These are phyloP conservation scores for Tranzscheliella williamsii DNA, from an alignment of 1,284 basidiomycete species.

Conservation along the genomic window DNA sequence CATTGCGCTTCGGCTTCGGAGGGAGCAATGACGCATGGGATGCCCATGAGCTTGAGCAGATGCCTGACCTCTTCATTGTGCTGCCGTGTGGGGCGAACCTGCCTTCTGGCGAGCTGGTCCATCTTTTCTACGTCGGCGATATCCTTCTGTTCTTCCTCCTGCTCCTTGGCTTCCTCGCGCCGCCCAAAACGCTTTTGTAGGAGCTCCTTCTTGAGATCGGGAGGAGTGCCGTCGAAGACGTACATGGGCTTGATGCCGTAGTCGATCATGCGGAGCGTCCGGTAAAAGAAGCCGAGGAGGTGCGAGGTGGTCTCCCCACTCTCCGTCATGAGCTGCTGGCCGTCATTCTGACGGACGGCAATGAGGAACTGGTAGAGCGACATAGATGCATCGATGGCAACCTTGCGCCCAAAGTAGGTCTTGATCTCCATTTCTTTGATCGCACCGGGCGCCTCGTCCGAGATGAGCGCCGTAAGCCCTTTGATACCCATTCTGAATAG, in stretches of 20 bases:
- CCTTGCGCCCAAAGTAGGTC: slow-evolving; percentile 81
- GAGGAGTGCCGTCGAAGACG: slow-evolving; percentile 98
- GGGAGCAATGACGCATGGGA: slow-evolving; percentile 82
- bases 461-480: slow-evolving; percentile 84
- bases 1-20: slow-evolving; percentile 99
- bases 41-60: slow-evolving; percentile 91
- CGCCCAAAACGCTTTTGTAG: slow-evolving; percentile 88
- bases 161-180: slow-evolving; percentile 89
- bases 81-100: slow-evolving; percentile 90
- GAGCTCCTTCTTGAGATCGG: slow-evolving; percentile 95
- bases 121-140: slow-evolving; percentile 78
- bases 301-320: slow-evolving; percentile 89
- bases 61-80: slow-evolving; percentile 95
- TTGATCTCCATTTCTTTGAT: slow-evolving; percentile 94
- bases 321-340: slow-evolving; percentile 94
- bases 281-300: slow-evolving; percentile 97
- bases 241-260: slow-evolving; percentile 98
- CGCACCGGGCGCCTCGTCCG: slow-evolving; percentile 80
- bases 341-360: slow-evolving; percentile 92
- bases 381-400: slow-evolving; percentile 84
- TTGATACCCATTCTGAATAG: slow-evolving; percentile 26
- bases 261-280: slow-evolving; percentile 84
- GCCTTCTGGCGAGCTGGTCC: slow-evolving; percentile 84
- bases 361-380: slow-evolving; percentile 83
- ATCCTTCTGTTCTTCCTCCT: slow-evolving; percentile 94